Evolutionary conservation across 768 basidiomycete genomes (phyloP), one percentile per base, ranked within the genome.

Genomic region (Melanogaster broomeanus): DNA sequence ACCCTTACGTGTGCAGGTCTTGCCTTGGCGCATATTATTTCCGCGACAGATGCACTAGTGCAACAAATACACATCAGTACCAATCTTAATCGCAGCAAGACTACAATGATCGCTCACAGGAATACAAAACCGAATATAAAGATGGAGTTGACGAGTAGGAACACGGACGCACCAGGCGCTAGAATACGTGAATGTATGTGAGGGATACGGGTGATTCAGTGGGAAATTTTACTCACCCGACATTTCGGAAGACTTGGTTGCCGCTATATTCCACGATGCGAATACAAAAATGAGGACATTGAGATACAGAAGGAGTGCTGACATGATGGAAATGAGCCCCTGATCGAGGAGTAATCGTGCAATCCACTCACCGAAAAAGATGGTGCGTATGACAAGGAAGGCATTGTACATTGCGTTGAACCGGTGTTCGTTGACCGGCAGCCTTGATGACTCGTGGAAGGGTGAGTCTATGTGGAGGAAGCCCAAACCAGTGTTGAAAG

Each of bases 361-460:
- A 15, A 16, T n/a, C 15, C 0, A 62, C 81, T 63, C 53, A 85
- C 87, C 77, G 55, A 87, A 79, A 49, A 81, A 65, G 35, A 84
- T 75, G 24, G 80, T 75, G 47, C 87, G 82, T 51, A 78, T 61
- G 48, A 83, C 65, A 45, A 87, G 66, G 64, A 88, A 84, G 4
- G 77, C 69, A 60, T 77, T 85, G 49, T 67, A 72, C 74, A 79
- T 76, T 24, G 55, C 48, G 59, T 49, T 51, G 25, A 24, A 43
- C n/a, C 44, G 25, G 15, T n/a, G 6, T 24, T 57, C 25, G 54
- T 40, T 21, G 50, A 45, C 48, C 15, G 41, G 48, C 22, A 50
- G 46, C 34, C 27, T 52, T 48, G 49, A 42, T 40, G 24, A 33
- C 43, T 58, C 52, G 59, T 59, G 49, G 64, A 54, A 42, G 58